Evolutionary conservation across 2,329 filamentous ascomycete species (phyloP).

Genomic region (Apiospora arundinis): DNA sequence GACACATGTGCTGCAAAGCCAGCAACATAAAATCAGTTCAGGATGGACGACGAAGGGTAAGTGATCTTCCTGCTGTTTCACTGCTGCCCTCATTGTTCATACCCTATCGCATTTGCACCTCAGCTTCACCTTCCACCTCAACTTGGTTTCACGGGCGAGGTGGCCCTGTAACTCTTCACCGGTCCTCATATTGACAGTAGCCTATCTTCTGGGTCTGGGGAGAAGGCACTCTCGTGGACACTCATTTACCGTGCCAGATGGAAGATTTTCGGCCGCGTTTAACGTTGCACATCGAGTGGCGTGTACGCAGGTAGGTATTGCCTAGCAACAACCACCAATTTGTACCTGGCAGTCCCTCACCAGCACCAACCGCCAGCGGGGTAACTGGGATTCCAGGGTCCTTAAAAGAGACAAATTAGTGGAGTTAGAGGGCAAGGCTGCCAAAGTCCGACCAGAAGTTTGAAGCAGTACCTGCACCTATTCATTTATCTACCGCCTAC

Average conservation of each 20-base stretch:
- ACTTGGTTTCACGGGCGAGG: not conserved
- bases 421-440: slow-evolving; percentile 8
- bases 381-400: not conserved
- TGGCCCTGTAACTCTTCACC: not conserved
- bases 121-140: not conserved
- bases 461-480: not conserved
- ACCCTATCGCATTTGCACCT: too few relatives aligned
- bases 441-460: not conserved
- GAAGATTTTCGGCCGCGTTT: not conserved
- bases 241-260: not conserved
- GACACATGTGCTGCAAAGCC: not conserved
- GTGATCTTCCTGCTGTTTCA: not conserved
- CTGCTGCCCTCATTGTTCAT: not conserved
- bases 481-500: not conserved
- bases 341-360: not conserved
- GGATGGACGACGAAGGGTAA: not conserved
- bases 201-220: not conserved
- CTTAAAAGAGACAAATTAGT: not conserved
- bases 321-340: not conserved
- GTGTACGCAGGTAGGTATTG: too few relatives aligned
- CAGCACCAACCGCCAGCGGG: not conserved
- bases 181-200: too few relatives aligned
- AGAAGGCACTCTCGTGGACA: not conserved
- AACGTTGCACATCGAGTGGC: not conserved
- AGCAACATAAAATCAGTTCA: not conserved